Base-by-base conservation (phyloP, 1,284 basidiomycete species). In the Pterulicium gracile region DNA sequence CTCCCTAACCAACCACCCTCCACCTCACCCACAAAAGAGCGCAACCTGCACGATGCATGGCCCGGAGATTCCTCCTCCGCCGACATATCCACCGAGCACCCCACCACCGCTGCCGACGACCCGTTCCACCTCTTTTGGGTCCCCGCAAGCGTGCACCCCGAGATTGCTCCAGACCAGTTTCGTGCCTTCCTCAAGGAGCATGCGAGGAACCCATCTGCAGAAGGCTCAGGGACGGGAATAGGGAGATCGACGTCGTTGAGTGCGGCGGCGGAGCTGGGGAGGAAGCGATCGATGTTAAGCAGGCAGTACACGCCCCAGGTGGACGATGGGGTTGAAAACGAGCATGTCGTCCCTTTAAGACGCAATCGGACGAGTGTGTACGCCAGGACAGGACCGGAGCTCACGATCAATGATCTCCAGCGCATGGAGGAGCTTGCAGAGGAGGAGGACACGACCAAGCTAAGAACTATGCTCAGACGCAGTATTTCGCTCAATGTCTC, bases 161-260 rank as follows among this genome's bases (percentile, higher is more conserved):
- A 98, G 68, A 88, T 98, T 59, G 95, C 94, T 1, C 96, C 96
- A 7, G 82, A 83, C 45, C 92, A 98, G 65, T 98, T 98, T 65
- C 82, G 91, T 49, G 83, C 83, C 21, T 97, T 98, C 59, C 79
- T 98, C 55, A 89, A 94, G 62, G 88, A 96, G 56, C 95, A 98
- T 67, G 81, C 94, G 48, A 67, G 79, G 59, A 66, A 75, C 7
- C 71, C 61, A 49, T 70, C 62, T 39, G 64, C 72, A 14, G 61
- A 69, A 22, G 79, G 83, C n/a, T 57, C 73, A 66, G 23, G 49
- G 61, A 58, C 50, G 49, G 36, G 52, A 49, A 55, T 52, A 17
- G 48, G 59, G 55, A 55, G 65, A 57, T 60, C 66, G 47, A 52
- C 56, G 41, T 63, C 64, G 23, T 69, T 61, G 10, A 60, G 64